A percentile compares a stretch with the other conserved stretches of the same genome.
These are phyloP conservation scores for Russula sp. DNA, from an alignment of 768 basidiomycete genomes.

Conservation along the genomic window DNA sequence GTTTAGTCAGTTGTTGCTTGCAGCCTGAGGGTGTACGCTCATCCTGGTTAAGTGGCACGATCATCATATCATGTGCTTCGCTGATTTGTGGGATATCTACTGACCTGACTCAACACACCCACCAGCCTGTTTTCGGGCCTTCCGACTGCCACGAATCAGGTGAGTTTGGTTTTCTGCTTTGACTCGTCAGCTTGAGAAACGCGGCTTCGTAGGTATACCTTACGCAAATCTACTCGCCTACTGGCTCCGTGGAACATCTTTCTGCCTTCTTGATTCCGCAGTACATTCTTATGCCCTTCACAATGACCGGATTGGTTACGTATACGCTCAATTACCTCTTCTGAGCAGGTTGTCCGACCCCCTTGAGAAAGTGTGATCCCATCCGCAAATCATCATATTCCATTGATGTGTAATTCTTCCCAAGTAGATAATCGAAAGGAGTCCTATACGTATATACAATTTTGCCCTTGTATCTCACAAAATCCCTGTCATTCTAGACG, in stretches of 20 bases:
- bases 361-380: too few species aligned
- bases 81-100: conserved; percentile 30
- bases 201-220: conserved; percentile 48
- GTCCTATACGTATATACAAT: too few species aligned
- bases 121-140: conserved; percentile 26
- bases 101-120: conserved; percentile 45
- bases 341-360: conserved; percentile 5
- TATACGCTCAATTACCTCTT: conserved; percentile 29
- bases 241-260: conserved; percentile 59
- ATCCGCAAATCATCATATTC: too few species aligned
- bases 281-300: conserved; percentile 28
- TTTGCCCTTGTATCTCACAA: too few species aligned
- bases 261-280: conserved; percentile 61
- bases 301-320: conserved; percentile 25
- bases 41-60: too few species aligned
- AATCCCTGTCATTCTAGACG: too few species aligned
- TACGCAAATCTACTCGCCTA: conserved; percentile 65
- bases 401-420: too few species aligned
- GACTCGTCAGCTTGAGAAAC: neutral
- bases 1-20: conserved; percentile 38
- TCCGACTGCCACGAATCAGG: conserved; percentile 27
- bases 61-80: too few species aligned
- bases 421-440: too few species aligned
- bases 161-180: neutral
- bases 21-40: too few species aligned